phyloP scores from a whole-genome alignment of 192 early-diverging fungal genomes.

The Mortierella antarctica region DNA sequence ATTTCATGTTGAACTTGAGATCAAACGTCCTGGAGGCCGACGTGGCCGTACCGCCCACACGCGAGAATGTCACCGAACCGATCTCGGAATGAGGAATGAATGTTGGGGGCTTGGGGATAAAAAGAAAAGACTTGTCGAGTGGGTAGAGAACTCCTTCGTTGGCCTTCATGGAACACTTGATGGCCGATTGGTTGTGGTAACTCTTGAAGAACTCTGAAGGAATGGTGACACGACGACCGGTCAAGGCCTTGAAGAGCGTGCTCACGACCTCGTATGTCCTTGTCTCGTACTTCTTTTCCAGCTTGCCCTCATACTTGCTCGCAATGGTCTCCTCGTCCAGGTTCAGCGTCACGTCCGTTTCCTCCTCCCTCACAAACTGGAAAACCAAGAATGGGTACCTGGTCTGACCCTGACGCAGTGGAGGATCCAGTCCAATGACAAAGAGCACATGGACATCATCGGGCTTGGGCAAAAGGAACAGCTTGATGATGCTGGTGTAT shows the following conservation, averaged over 20 bases:
- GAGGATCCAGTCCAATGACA: conserved; percentile 95
- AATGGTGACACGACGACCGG: conserved; percentile 79
- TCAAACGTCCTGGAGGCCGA: conserved; percentile 88
- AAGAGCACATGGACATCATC: conserved; percentile 94
- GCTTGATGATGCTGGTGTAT: conserved; percentile 82
- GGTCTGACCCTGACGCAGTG: conserved; percentile 96
- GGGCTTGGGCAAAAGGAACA: conserved; percentile 93
- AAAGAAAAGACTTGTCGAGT: conserved; percentile 92
- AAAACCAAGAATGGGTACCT: conserved; percentile 95
- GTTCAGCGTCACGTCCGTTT: conserved; percentile 84
- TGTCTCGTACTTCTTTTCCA: conserved; percentile 88
- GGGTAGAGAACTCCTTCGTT: conserved; percentile 96
- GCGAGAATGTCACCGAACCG: conserved; percentile 86
- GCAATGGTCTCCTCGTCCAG: conserved; percentile 81
- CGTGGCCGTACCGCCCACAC: conserved; percentile 67
- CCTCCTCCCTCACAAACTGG: conserved; percentile 95
- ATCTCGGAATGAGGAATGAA: conserved; percentile 90
- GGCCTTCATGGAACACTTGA: conserved; percentile 97
- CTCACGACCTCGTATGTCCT: conserved; percentile 88
- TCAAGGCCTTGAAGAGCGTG: conserved; percentile 86
- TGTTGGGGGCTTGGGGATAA: conserved; percentile 94
- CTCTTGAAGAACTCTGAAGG: conserved; percentile 70
- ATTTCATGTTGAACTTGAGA: conserved; percentile 90
- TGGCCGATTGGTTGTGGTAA: conserved; percentile 78
- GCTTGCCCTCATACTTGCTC: conserved; percentile 76